Evolutionary conservation across 2,329 filamentous ascomycete genomes (phyloP).

Genomic region (Knufia fluminis): DNA sequence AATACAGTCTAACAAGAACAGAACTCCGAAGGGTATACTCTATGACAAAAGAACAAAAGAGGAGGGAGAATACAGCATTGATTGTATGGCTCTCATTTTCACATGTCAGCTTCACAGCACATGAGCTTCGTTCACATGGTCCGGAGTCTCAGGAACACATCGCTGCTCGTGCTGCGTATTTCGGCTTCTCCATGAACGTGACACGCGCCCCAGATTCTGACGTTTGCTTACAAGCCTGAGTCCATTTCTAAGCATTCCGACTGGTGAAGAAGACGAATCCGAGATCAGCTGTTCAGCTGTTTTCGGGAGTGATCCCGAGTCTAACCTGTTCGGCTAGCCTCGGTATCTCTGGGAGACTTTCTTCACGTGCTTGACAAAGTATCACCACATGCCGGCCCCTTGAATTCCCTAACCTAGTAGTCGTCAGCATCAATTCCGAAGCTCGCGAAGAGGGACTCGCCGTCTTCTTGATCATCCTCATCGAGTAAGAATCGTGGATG

Average conservation of each 20-base stretch:
- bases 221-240: neutral
- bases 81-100: neutral
- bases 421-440: too few relatives aligned
- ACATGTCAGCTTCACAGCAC: conserved; percentile 7
- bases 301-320: neutral
- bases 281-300: conserved; percentile 1
- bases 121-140: conserved; percentile 2
- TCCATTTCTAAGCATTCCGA: conserved; percentile 1
- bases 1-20: conserved; percentile 6
- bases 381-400: too few relatives aligned
- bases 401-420: too few relatives aligned
- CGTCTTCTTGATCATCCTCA: too few relatives aligned
- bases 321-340: neutral
- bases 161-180: neutral
- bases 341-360: neutral
- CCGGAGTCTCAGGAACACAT: conserved; percentile 3
- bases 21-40: neutral
- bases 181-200: conserved; percentile 1
- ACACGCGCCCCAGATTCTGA: conserved; percentile 9
- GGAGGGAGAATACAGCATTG: neutral
- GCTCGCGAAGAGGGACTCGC: too few relatives aligned
- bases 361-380: neutral
- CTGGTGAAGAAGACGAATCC: neutral
- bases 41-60: neutral
- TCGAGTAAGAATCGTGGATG: too few relatives aligned